A percentile compares a stretch with the other conserved stretches of the same genome.
Conservation (phyloP, 768 basidiomycete genomes). For the Kwoniella botswanensis region DNA sequence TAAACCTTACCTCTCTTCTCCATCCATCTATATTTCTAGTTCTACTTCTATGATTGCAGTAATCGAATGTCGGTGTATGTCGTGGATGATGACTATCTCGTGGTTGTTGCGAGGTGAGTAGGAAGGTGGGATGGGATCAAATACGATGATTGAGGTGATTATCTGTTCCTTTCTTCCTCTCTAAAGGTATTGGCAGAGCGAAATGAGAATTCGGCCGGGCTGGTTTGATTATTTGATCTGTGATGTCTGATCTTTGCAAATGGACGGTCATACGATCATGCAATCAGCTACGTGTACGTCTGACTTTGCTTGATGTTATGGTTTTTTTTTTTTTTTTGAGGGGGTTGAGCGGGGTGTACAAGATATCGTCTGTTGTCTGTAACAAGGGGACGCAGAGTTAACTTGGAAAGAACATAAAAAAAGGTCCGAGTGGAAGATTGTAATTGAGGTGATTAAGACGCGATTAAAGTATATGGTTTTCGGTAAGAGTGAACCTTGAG, state of each 20-base stretch:
- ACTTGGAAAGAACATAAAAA: not conserved
- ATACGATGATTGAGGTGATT: not conserved
- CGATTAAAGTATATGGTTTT: not conserved
- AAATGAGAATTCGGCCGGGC: constrained; percentile 15
- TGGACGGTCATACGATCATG: not conserved
- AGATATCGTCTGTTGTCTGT: no score
- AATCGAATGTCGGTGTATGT: not conserved
- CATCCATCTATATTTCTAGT: not conserved
- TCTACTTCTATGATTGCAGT: not conserved
- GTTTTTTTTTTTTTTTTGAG: not conserved
- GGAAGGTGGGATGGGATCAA: not conserved
- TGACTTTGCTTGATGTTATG: not conserved
- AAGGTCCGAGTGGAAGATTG: constrained; percentile 5
- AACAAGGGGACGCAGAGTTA: no score
- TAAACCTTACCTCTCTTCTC: not conserved
- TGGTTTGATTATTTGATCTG: not conserved
- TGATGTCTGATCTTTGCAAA: no score
- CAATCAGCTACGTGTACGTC: not conserved
- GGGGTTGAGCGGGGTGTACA: not conserved
- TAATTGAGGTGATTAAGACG: not conserved
- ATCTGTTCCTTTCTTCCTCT: constrained; percentile 13
- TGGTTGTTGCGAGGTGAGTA: not conserved
- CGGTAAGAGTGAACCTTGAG: not conserved
- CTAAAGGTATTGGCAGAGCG: not conserved
- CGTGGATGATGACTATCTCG: not conserved